A percentile compares a stretch with the other conserved stretches of the same genome.
Evolutionary conservation across 768 basidiomycete species (phyloP).

Genomic region (Tulasnella sp.): DNA sequence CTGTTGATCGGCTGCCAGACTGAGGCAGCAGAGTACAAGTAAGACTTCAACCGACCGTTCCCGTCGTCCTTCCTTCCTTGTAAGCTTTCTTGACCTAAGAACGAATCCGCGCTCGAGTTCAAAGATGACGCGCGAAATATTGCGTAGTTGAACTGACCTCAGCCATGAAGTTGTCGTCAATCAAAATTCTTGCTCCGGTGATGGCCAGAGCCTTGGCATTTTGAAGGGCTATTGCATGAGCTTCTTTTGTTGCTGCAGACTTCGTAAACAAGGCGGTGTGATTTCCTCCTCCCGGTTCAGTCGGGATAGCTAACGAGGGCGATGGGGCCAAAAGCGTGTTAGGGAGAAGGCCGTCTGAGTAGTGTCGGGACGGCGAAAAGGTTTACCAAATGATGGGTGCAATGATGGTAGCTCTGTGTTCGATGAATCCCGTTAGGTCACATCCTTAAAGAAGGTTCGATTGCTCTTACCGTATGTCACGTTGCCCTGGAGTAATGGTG

Average conservation of each 20-base stretch:
- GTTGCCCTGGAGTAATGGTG: conserved; percentile 47
- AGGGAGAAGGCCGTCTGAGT: background rate
- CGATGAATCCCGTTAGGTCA: background rate
- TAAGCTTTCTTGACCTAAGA: background rate
- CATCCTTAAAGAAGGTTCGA: background rate
- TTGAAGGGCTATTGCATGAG: conserved; percentile 60
- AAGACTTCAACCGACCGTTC: background rate
- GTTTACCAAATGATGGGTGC: conserved; percentile 62
- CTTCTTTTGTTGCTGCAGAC: conserved; percentile 49
- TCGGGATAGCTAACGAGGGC: conserved; percentile 59
- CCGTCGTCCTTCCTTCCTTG: conserved; percentile 3
- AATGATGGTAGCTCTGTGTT: conserved; percentile 46
- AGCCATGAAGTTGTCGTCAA: conserved; percentile 56
- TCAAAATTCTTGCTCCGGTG: conserved; percentile 57
- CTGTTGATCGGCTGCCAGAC: too few relatives aligned
- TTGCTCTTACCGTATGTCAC: conserved; percentile 33
- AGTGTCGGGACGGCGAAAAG: conserved; percentile 19
- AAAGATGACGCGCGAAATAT: background rate
- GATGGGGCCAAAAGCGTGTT: background rate
- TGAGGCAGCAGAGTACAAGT: background rate
- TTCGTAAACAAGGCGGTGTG: conserved; percentile 64
- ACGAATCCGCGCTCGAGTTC: background rate
- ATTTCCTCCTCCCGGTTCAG: conserved; percentile 61
- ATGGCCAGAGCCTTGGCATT: conserved; percentile 65
- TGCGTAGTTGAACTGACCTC: conserved; percentile 36